Evolutionary conservation across 176 grass and related monocot genomes (phyloP).

Genomic region (Panicum miliaceum): DNA sequence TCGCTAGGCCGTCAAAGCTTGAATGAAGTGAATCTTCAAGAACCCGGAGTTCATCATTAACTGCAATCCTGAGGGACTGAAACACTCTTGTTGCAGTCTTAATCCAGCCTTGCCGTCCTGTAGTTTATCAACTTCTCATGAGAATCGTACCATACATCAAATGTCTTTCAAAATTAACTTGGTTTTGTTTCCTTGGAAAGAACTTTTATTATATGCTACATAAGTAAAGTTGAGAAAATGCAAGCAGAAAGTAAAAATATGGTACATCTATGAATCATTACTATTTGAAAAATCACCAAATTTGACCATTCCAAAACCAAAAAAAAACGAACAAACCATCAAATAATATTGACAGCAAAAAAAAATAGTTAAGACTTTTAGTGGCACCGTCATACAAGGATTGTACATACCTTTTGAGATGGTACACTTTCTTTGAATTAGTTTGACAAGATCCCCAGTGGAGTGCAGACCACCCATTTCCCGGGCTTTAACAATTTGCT

Average conservation of each 20-base stretch:
- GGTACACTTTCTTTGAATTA: conserved; percentile 62
- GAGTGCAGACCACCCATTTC: conserved; percentile 56
- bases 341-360: neutral
- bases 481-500: conserved; percentile 69
- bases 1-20: conserved; percentile 74
- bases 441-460: conserved; percentile 69
- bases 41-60: conserved; percentile 77
- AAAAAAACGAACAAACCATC: neutral
- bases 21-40: conserved; percentile 84
- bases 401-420: conserved; percentile 56
- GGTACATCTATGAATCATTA: neutral
- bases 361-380: neutral
- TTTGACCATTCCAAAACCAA: neutral
- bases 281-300: neutral
- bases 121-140: conserved; percentile 35
- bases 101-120: conserved; percentile 91
- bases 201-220: neutral
- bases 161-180: neutral
- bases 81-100: conserved; percentile 95
- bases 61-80: conserved; percentile 88
- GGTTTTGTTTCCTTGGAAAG: neutral
- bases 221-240: conserved; percentile 5
- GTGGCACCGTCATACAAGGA: conserved; percentile 19
- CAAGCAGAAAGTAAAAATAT: neutral
- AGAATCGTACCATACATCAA: neutral